These are phyloP conservation scores for Clitoria ternatea DNA, from an alignment of 306 rosid species.

Conservation along the genomic window DNA sequence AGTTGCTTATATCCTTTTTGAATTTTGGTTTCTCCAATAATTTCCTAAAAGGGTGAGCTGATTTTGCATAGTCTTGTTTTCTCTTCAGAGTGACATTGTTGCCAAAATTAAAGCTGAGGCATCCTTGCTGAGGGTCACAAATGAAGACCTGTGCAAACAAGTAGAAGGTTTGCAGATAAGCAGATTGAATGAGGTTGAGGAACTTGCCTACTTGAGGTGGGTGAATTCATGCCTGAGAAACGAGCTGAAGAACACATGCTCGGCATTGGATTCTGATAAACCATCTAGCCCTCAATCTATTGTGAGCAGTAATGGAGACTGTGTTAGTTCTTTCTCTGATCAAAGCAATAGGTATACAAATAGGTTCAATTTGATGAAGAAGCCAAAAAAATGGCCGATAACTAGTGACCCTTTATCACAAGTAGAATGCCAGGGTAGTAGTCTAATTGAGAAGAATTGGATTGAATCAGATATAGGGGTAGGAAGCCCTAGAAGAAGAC, in stretches of 20 bases:
- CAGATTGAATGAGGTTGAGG: constrained; percentile 94
- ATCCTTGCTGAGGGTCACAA: constrained; percentile 64
- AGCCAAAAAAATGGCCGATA: constrained; percentile 80
- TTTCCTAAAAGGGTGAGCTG: neutral
- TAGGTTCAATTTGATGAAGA: constrained; percentile 60
- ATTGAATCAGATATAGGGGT: constrained; percentile 49
- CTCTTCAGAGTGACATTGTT: constrained; percentile 62
- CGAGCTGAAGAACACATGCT: constrained; percentile 74
- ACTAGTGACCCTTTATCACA: constrained; percentile 51
- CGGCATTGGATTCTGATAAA: constrained; percentile 49
- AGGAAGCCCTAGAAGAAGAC: constrained; percentile 84
- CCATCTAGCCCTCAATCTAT: constrained; percentile 49
- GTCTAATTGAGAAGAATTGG: constrained; percentile 52
- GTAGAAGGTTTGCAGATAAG: constrained; percentile 93
- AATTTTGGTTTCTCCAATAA: neutral
- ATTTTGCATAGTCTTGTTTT: neutral
- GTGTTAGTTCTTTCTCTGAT: constrained; percentile 47
- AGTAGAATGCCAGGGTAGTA: constrained; percentile 50
- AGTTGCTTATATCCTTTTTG: neutral
- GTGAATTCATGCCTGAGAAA: constrained; percentile 86
- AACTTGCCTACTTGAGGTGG: constrained; percentile 97
- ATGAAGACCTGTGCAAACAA: constrained; percentile 93
- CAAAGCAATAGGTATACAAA: constrained; percentile 47
- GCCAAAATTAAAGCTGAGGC: constrained; percentile 91
- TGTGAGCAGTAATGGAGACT: constrained; percentile 44